Evolutionary conservation across 495 filamentous ascomycete genomes (phyloP), one percentile per base, ranked within the genome.

Genomic region (Penicillium ochrochloron): DNA sequence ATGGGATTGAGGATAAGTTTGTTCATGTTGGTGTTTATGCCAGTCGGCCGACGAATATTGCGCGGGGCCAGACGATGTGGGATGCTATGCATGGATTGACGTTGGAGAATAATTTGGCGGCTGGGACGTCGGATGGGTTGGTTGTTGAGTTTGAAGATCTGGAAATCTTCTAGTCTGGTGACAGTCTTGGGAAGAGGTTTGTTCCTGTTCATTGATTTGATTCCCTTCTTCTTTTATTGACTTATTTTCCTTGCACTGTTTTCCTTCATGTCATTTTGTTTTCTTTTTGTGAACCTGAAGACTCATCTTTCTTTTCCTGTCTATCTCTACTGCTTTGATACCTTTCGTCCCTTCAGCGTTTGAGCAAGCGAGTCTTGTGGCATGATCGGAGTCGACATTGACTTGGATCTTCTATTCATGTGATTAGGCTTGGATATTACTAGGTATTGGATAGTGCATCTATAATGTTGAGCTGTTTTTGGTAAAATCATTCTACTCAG

Each of bases 11-110:
- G 65, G 84, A 87, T 62, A 87, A 87, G 70, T 82, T 76, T 46
- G 76, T 87, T 27, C 77, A 84, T 61, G 83, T 86, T 31, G 84
- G 84, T 5, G 83, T 84, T 19, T 86, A 86, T 73, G 84, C 84
- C 27, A 83, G 81, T 69, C 77, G 84, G 41, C 84, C 84, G 63
- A 81, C 78, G 44, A 78, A 65, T 60, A 48, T 78, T 19, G 69
- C 66, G 27, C 67, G 73, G 23, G 71, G 69, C 5, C 64, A 70
- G 25, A 80, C 76, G 9, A 74, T 81, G 71, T 85, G 76, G 71
- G 78, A 77, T 65, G 74, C 74, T 62, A 78, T 80, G 74, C 74
- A 84, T 66, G 82, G 82, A 19, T 61, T 77, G 46, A 62, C 60
- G 52, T 25, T 71, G 53, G 70, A 70, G 50, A 57, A 60, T 25